Conservation (phyloP, 495 filamentous ascomycete genomes). For the Hyaloscypha hepaticicola region DNA sequence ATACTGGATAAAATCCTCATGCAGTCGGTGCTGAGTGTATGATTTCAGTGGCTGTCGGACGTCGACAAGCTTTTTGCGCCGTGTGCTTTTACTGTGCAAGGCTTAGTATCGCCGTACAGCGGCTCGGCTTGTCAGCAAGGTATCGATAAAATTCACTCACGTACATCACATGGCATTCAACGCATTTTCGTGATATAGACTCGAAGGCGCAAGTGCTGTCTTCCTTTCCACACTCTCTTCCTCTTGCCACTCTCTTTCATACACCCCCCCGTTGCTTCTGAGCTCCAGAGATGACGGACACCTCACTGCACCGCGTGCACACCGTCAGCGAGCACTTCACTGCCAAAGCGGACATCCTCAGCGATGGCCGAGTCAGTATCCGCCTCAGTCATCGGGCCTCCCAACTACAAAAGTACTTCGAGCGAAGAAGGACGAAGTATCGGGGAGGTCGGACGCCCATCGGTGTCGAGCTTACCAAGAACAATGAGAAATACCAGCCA, state of each 20-base stretch:
- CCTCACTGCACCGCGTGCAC: not conserved
- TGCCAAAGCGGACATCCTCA: not conserved
- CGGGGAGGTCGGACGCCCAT: not conserved
- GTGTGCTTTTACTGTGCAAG: not conserved
- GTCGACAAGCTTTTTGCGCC: not conserved
- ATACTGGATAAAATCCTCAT: not conserved
- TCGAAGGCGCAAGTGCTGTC: not conserved
- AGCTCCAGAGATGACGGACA: not conserved
- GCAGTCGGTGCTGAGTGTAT: not conserved
- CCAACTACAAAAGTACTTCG: constrained; percentile 8
- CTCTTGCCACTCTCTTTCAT: not conserved
- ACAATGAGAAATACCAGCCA: constrained; percentile 17
- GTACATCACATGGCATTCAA: not conserved
- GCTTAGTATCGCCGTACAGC: not conserved
- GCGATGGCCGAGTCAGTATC: constrained; percentile 20
- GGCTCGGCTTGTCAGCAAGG: not conserved
- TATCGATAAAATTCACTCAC: not conserved
- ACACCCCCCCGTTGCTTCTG: not conserved
- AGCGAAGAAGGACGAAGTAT: not conserved
- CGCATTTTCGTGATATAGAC: no score
- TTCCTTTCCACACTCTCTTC: not conserved
- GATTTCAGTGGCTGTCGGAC: not conserved
- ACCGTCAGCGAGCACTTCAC: constrained; percentile 1
- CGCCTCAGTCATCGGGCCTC: not conserved
- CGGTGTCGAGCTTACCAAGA: constrained; percentile 13